These are phyloP conservation scores for Sporopachydermia cereana DNA, from an alignment of 1,139 yeast genomes.

Conservation along the genomic window DNA sequence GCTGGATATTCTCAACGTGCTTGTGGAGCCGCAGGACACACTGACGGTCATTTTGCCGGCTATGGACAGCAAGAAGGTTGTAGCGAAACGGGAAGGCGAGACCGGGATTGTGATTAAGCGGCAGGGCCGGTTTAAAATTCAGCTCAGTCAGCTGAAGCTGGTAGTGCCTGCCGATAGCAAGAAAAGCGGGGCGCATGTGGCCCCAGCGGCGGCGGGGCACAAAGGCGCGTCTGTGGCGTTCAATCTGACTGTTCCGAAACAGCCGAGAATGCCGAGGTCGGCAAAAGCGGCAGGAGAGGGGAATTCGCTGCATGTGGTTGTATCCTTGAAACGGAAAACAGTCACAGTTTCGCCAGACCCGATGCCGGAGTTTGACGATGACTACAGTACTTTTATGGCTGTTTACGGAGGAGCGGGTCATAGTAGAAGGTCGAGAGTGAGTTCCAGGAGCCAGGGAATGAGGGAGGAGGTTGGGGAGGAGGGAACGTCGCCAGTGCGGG, in stretches of 20 bases:
- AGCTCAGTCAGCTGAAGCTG: conserved; percentile 10
- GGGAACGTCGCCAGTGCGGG: too few relatives aligned
- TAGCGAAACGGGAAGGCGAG: conserved; percentile 39
- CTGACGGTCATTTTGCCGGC: conserved; percentile 48
- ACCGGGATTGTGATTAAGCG: conserved; percentile 30
- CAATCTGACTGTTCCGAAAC: conserved; percentile 22
- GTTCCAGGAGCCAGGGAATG: too few relatives aligned
- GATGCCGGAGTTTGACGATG: neutral
- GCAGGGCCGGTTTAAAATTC: conserved; percentile 11
- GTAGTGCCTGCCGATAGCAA: neutral
- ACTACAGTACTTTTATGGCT: neutral
- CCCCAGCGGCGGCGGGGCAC: conserved; percentile 21
- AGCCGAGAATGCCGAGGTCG: conserved; percentile 10
- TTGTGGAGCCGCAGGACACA: conserved; percentile 54
- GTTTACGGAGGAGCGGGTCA: too few relatives aligned
- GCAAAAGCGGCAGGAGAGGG: conserved; percentile 9
- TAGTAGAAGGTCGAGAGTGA: too few relatives aligned
- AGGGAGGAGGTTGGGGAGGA: too few relatives aligned
- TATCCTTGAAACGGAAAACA: neutral
- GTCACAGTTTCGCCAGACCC: neutral
- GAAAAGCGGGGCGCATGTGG: conserved; percentile 12
- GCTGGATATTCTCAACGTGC: conserved; percentile 52
- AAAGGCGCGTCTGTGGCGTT: conserved; percentile 26
- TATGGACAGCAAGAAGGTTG: conserved; percentile 59
- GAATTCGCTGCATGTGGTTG: neutral